Evolutionary conservation across 306 rosid species (phyloP).

Genomic region (Casuarina equisetifolia): DNA sequence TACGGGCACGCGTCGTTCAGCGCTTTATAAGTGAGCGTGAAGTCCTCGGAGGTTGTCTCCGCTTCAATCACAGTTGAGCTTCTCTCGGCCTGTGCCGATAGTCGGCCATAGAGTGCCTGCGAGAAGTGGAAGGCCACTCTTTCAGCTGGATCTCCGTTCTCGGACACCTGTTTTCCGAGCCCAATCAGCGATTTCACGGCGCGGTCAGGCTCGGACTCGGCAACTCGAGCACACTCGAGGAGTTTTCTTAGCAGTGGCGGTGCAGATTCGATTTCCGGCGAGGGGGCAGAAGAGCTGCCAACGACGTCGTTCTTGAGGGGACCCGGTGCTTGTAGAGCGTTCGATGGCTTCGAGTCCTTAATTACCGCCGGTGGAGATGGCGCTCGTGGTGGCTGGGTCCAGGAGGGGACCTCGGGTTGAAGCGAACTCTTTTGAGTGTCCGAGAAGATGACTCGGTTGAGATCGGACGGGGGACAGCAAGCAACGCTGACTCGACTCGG

Average conservation of each 20-base stretch:
- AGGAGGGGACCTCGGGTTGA: conserved; percentile 33
- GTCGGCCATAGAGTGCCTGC: conserved; percentile 54
- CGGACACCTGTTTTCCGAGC: conserved; percentile 55
- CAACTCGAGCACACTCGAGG: conserved; percentile 57
- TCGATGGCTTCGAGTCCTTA: conserved; percentile 33
- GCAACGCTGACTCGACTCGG: conserved; percentile 57
- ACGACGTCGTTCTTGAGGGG: conserved; percentile 24
- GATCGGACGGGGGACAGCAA: conserved; percentile 63
- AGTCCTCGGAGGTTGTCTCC: conserved; percentile 49
- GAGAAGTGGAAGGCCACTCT: conserved; percentile 66
- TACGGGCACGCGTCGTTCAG: conserved; percentile 93
- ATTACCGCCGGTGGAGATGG: conserved; percentile 28
- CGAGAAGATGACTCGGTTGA: conserved; percentile 59
- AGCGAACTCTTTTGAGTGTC: conserved; percentile 39
- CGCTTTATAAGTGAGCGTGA: conserved; percentile 74
- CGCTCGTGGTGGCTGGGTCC: conserved; percentile 40
- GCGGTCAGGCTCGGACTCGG: conserved; percentile 58
- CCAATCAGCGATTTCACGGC: conserved; percentile 56
- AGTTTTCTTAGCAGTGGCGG: conserved; percentile 71
- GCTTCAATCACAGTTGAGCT: conserved; percentile 21
- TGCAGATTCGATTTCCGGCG: conserved; percentile 45
- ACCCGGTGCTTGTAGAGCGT: conserved; percentile 4
- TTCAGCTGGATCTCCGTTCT: conserved; percentile 77
- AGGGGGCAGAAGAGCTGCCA: conserved; percentile 39
- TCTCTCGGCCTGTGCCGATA: conserved; percentile 27